Evolutionary conservation across 306 rosid genomes (phyloP), one percentile per base, ranked within the genome.

Genomic region (Gillenia trifoliata): DNA sequence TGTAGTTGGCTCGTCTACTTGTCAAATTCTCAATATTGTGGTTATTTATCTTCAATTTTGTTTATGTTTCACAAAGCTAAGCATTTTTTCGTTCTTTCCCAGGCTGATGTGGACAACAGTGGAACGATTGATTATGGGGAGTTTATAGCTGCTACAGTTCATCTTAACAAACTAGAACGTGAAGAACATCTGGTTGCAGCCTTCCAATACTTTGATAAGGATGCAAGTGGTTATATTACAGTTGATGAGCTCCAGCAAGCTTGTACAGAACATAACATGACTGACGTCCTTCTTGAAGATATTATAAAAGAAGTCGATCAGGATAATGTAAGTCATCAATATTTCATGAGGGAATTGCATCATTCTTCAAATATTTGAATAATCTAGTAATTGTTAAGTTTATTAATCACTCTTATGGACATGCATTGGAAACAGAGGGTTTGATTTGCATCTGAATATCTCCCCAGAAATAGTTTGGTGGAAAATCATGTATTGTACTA

Each of bases 211-310:
- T 93, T 93, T 76, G 98, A 93, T 81, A 93, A 93, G 87, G 98
- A 93, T 72, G 90, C 87, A 47, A 93, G 97, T 77, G 98, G 98
- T 73, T 91, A 93, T 80, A 93, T 93, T 81, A 93, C 98, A 72
- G 96, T 93, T 68, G 98, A 93, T 83, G 98, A 93, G 79, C 95
- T 93, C 60, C 98, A 93, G 85, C 95, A 89, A 86, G 98, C 98
- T 83, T 93, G 98, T 68, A 71, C 83, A 29, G 98, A 93, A 72
- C 98, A 93, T 76, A 82, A 93, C 77, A 88, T 93, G 93, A 88
- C 89, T 43, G 97, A 93, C 60, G 96, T 86, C 41, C 80, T 88
- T 29, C 95, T 93, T 64, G 98, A 93, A 75, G 98, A 93, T 81
- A 86, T 93, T 66, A 93, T 93, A 73, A 86, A 73, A 83, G 98